Percentiles rank a stretch among this genome's conserved stretches.
phyloP scores from a whole-genome alignment of 1,139 yeast genomes.

The Tardiomyces digboiensis region DNA sequence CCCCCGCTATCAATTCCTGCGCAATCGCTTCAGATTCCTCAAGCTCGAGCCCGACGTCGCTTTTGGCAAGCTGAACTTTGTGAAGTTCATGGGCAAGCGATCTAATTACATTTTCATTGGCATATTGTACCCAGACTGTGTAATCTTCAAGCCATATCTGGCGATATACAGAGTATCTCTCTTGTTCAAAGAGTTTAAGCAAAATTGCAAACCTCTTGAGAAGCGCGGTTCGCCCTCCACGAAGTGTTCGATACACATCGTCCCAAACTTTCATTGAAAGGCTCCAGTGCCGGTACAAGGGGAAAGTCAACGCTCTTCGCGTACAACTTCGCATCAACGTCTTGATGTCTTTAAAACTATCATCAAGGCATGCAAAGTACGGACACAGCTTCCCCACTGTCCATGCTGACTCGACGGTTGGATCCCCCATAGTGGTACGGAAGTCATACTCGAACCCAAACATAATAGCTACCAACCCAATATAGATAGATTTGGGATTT shows the following conservation, averaged over 20 bases:
- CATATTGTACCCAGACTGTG: slow-evolving; percentile 66
- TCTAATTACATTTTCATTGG: slow-evolving; percentile 41
- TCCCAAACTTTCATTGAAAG: slow-evolving; percentile 54
- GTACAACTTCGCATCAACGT: slow-evolving; percentile 38
- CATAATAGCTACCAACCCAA: slow-evolving; percentile 53
- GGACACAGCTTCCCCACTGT: slow-evolving; percentile 81
- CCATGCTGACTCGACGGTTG: slow-evolving; percentile 89
- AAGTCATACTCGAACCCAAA: slow-evolving; percentile 70
- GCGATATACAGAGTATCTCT: slow-evolving; percentile 81
- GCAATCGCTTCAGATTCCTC: slow-evolving; percentile 23
- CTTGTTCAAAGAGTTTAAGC: slow-evolving; percentile 71
- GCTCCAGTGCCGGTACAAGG: slow-evolving; percentile 65
- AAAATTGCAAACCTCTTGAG: slow-evolving; percentile 48
- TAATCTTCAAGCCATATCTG: slow-evolving; percentile 74
- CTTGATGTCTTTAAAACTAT: neutral
- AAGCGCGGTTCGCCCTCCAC: slow-evolving; percentile 61
- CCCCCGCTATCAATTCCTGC: slow-evolving; percentile 10
- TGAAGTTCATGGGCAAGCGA: slow-evolving; percentile 57
- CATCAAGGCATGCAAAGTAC: slow-evolving; percentile 49
- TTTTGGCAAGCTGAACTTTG: slow-evolving; percentile 10
- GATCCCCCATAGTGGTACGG: slow-evolving; percentile 69
- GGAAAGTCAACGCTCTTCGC: slow-evolving; percentile 68
- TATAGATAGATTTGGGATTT: slow-evolving; percentile 43
- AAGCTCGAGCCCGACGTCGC: slow-evolving; percentile 19
- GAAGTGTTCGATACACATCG: slow-evolving; percentile 56